Evolutionary conservation across 2,329 filamentous ascomycete species (phyloP).

Genomic region (Talaromyces albobiverticillius): DNA sequence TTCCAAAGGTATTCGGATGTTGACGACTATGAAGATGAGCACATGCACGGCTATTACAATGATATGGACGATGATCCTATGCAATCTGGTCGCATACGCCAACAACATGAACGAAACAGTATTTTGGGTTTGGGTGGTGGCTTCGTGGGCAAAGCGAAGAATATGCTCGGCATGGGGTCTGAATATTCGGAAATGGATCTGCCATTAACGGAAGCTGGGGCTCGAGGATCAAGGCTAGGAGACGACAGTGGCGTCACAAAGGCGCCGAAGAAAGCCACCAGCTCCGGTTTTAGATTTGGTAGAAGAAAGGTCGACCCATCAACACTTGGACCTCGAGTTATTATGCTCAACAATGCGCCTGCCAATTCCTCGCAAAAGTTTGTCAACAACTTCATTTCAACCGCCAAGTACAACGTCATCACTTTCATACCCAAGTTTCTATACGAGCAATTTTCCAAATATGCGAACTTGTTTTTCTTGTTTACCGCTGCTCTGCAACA

Average conservation of each 20-base stretch:
- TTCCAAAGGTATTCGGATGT: slow-evolving; percentile 90
- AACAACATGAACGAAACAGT: slow-evolving; percentile 78
- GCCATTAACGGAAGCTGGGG: slow-evolving; percentile 77
- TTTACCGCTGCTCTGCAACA: slow-evolving; percentile 94
- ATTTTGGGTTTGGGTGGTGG: slow-evolving; percentile 84
- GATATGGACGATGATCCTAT: slow-evolving; percentile 58
- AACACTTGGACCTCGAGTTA: slow-evolving; percentile 85
- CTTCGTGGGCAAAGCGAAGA: slow-evolving; percentile 81
- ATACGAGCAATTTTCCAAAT: slow-evolving; percentile 98
- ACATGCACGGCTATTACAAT: slow-evolving; percentile 68
- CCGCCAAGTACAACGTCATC: slow-evolving; percentile 91
- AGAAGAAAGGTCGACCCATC: slow-evolving; percentile 82
- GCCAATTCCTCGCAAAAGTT: slow-evolving; percentile 89
- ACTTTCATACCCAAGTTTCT: slow-evolving; percentile 97
- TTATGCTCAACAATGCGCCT: slow-evolving; percentile 93
- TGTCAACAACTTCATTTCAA: slow-evolving; percentile 94
- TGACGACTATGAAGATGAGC: slow-evolving; percentile 78
- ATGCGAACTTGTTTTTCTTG: slow-evolving; percentile 98
- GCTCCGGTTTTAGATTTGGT: slow-evolving; percentile 85
- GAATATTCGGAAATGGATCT: slow-evolving; percentile 98
- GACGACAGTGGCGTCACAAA: slow-evolving; percentile 43
- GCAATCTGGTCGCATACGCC: slow-evolving; percentile 47
- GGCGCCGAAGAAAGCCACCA: slow-evolving; percentile 56
- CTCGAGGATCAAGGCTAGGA: slow-evolving; percentile 34
- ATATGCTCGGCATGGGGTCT: slow-evolving; percentile 79